Conservation (phyloP, 2,329 filamentous ascomycete genomes). For the Mycocentrospora acerina region DNA sequence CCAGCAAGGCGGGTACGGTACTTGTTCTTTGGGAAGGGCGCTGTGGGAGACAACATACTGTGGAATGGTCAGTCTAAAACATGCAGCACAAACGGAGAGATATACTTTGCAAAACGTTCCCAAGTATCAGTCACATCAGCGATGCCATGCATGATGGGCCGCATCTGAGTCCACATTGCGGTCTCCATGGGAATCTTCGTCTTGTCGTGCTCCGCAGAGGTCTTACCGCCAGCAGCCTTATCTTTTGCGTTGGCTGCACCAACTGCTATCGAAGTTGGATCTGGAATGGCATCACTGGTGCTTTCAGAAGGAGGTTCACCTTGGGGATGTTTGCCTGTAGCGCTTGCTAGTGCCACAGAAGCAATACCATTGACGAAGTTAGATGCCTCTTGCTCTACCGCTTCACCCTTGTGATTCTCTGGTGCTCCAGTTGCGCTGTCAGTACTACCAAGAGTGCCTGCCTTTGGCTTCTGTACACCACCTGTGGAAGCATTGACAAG, state of each 20-base stretch:
- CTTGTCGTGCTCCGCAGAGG: slow-evolving; percentile 64
- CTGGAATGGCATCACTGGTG: slow-evolving; percentile 58
- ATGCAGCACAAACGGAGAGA: neutral
- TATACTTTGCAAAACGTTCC: slow-evolving; percentile 63
- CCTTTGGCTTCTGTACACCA: slow-evolving; percentile 73
- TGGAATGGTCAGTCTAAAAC: slow-evolving; percentile 5
- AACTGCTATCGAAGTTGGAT: slow-evolving; percentile 59
- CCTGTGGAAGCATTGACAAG: slow-evolving; percentile 67
- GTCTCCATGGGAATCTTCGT: slow-evolving; percentile 77
- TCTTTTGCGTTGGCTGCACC: slow-evolving; percentile 57
- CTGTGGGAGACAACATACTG: slow-evolving; percentile 50
- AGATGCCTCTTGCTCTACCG: slow-evolving; percentile 78
- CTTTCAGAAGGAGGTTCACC: slow-evolving; percentile 55
- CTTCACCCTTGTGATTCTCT: slow-evolving; percentile 80
- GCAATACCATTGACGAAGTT: slow-evolving; percentile 77
- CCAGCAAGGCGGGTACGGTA: slow-evolving; percentile 50
- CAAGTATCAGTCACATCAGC: slow-evolving; percentile 62
- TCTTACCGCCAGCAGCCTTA: slow-evolving; percentile 53
- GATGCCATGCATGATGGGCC: slow-evolving; percentile 69
- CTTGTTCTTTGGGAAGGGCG: slow-evolving; percentile 49
- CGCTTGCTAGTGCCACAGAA: slow-evolving; percentile 71
- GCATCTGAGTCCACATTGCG: slow-evolving; percentile 74
- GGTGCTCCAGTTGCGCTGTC: slow-evolving; percentile 79
- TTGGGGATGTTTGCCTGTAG: slow-evolving; percentile 74
- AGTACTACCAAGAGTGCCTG: slow-evolving; percentile 73